phyloP scores from a whole-genome alignment of 257 asterid species.

The Haberlea rhodopensis region DNA sequence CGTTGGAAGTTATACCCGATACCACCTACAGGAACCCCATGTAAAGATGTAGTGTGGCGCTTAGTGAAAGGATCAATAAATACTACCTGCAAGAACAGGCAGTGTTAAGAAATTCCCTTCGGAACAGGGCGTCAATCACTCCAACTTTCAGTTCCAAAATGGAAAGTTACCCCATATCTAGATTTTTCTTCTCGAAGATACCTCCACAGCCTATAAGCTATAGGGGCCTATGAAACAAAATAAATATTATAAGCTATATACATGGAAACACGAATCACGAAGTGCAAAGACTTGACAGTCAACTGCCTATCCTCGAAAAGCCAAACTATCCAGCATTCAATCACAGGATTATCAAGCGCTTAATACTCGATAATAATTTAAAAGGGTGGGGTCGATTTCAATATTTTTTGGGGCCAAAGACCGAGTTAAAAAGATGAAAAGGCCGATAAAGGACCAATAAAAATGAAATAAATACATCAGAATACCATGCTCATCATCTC shows the following conservation, averaged over 20 bases:
- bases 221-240: constrained; percentile 65
- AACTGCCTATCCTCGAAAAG: not conserved
- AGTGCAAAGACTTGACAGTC: constrained; percentile 13
- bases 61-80: constrained; percentile 82
- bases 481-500: constrained; percentile 72
- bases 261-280: constrained; percentile 1
- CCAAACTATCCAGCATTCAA: constrained; percentile 12
- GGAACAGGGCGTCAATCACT: constrained; percentile 6
- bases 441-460: constrained; percentile 14
- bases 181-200: constrained; percentile 51
- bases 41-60: constrained; percentile 76
- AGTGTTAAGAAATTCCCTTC: constrained; percentile 18
- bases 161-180: constrained; percentile 36
- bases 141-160: constrained; percentile 28
- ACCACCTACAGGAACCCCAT: constrained; percentile 96
- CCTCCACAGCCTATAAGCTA: constrained; percentile 85
- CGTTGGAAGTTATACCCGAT: constrained; percentile 58
- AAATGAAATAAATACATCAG: constrained; percentile 25
- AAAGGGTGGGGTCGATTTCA: constrained; percentile 14
- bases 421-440: constrained; percentile 19
- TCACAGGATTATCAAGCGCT: constrained; percentile 4
- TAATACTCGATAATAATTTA: not conserved
- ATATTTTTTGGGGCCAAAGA: not conserved
- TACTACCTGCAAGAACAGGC: constrained; percentile 51
- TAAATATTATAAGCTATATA: constrained; percentile 12